Evolutionary conservation across 2,329 filamentous ascomycete species (phyloP).

Genomic region (Ophiostoma himal-ulmi): DNA sequence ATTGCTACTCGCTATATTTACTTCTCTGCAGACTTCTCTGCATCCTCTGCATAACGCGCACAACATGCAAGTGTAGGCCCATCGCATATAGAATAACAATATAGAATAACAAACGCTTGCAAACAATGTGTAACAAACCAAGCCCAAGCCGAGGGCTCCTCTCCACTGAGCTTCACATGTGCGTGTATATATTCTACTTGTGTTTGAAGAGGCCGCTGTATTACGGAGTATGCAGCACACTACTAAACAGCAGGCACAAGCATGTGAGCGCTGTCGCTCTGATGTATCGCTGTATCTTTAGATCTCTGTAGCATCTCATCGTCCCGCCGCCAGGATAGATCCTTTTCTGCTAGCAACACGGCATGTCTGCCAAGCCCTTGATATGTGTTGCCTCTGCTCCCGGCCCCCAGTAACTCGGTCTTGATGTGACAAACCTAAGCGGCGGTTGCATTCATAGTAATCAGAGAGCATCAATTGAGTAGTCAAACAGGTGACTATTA

Average conservation of each 20-base stretch:
- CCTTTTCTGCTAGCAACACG: not conserved
- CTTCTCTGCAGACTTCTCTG: not conserved
- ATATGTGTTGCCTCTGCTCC: not conserved
- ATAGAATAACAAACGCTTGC: not conserved
- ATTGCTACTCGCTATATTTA: not conserved
- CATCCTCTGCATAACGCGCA: not conserved
- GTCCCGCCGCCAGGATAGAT: not conserved
- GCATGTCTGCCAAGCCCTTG: not conserved
- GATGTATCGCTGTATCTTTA: no score
- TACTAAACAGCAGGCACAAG: not conserved
- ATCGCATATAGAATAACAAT: not conserved
- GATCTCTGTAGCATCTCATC: not conserved
- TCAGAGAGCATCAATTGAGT: not conserved
- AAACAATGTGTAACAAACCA: not conserved
- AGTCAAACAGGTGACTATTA: no score
- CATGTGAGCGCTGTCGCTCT: not conserved
- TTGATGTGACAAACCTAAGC: not conserved
- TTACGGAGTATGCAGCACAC: not conserved
- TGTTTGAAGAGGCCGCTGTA: not conserved
- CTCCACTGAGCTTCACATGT: not conserved
- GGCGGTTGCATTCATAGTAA: not conserved
- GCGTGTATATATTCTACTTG: not conserved
- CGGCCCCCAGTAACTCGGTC: not conserved
- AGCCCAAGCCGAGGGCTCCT: not conserved
- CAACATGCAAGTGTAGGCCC: not conserved